Evolutionary conservation across 306 rosid species (phyloP).

Genomic region (Prosopis cineraria): DNA sequence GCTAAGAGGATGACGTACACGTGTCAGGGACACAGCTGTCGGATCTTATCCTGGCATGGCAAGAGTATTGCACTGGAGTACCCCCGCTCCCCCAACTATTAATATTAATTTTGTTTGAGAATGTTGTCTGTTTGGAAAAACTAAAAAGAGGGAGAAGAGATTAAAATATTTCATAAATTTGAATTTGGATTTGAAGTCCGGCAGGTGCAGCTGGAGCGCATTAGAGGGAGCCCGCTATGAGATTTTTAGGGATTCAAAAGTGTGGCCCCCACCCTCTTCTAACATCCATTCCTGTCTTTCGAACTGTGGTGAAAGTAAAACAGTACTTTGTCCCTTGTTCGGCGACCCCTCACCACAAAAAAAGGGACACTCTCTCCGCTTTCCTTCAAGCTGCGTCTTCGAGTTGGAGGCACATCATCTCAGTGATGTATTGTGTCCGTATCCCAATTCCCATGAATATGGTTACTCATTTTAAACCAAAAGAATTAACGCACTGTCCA

Average conservation of each 20-base stretch:
- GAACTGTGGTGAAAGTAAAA: neutral
- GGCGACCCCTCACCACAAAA: neutral
- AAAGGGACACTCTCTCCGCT: neutral
- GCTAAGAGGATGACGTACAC: conserved; percentile 41
- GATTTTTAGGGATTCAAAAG: conserved; percentile 43
- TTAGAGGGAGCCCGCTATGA: conserved; percentile 30
- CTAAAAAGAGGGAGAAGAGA: neutral
- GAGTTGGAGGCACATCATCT: too few species aligned
- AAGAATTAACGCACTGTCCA: too few species aligned
- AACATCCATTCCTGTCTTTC: neutral
- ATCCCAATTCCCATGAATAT: too few species aligned
- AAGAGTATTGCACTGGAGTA: neutral
- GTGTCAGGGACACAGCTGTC: conserved; percentile 53
- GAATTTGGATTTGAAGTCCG: conserved; percentile 52
- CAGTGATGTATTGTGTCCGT: too few species aligned
- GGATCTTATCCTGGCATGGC: conserved; percentile 51
- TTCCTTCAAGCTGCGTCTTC: too few species aligned
- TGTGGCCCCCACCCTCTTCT: conserved; percentile 32
- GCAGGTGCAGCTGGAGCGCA: conserved; percentile 58
- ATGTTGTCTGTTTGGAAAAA: neutral
- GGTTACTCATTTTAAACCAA: too few species aligned
- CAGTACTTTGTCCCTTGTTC: neutral
- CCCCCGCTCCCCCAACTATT: neutral
- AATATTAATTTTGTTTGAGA: neutral
- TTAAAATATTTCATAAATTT: conserved; percentile 24